Evolutionary conservation across 106 monocot genomes (phyloP), one percentile per base, ranked within the genome.

Genomic region (Dendrobium nobile): DNA sequence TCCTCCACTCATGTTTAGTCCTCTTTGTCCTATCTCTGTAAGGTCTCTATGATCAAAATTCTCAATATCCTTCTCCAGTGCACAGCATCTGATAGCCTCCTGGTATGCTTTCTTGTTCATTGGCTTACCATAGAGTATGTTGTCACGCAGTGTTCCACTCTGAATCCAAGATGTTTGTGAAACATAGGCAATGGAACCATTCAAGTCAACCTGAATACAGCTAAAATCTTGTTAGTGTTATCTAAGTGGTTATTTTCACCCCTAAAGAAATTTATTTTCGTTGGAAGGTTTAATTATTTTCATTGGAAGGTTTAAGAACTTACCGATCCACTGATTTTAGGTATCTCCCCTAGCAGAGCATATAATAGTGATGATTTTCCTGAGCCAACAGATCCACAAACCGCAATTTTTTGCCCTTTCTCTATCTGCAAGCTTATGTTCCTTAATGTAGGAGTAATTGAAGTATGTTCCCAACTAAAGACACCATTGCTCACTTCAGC

Each of bases 121-220:
- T 5, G 88, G 88, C 79, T 88, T 92, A 2, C 92, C 92, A 65
- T 83, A 92, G 4, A 92, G 88, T 67, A 95, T 90, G 73, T 92
- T 92, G 27, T 90, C 88, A 6, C 84, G 85, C 40, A 95, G 68
- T 1, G 88, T 92, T 26, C 95, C 92, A 16, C 90, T 87, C 40
- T 90, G 90, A 40, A 95, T 95, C 95, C 95, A 95, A n/a, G 92
- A 81, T 42, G 74, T 88, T 76, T 95, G 95, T 9, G 95, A 84
- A 54, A 95, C 95, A 72, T 95, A 95, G 18, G 95, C 92, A 26
- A 87, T 84, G 28, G 87, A 79, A 2, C 90, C 95, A 22, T 65
- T 84, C 28, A 88, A 67, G 17, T 84, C 82, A 33, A 92, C 92
- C 94, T 94, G 43, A 5, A 31, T 31, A 31, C 33, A 80, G 33